These are phyloP conservation scores for Rhizopogon rudus DNA, from an alignment of 768 basidiomycete genomes.

Conservation along the genomic window DNA sequence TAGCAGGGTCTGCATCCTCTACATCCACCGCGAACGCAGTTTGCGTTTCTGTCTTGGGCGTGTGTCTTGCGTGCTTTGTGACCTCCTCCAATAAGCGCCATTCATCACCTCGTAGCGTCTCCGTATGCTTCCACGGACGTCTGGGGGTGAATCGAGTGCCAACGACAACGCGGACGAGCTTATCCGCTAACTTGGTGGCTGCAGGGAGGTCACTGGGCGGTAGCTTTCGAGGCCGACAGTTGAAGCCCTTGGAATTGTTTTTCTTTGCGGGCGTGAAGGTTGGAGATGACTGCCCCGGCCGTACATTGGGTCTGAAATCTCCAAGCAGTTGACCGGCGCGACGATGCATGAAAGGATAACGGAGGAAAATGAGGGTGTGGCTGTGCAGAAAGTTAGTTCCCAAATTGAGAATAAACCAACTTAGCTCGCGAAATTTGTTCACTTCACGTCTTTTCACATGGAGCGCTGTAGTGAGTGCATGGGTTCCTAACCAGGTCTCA, in stretches of 20 bases:
- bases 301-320: slow-evolving; percentile 14
- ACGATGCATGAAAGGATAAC: slow-evolving; percentile 24
- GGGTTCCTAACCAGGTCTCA: too few relatives aligned
- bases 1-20: slow-evolving; percentile 6
- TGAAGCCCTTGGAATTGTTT: neutral
- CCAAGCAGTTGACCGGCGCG: slow-evolving; percentile 15
- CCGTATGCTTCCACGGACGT: slow-evolving; percentile 33
- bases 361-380: slow-evolving; percentile 22
- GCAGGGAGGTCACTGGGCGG: neutral
- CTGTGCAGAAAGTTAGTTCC: slow-evolving; percentile 13
- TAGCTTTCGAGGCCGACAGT: neutral
- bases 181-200: slow-evolving; percentile 17
- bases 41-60: slow-evolving; percentile 7
- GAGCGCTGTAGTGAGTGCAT: too few relatives aligned
- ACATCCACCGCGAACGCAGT: slow-evolving; percentile 20
- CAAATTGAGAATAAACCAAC: too few relatives aligned
- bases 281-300: slow-evolving; percentile 6
- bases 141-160: slow-evolving; percentile 17
- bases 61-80: neutral
- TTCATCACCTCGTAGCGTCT: slow-evolving; percentile 33
- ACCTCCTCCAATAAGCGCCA: slow-evolving; percentile 29
- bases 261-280: neutral
- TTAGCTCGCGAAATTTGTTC: too few relatives aligned
- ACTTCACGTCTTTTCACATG: too few relatives aligned
- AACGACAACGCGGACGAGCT: slow-evolving; percentile 30